Evolutionary conservation across 306 rosid species (phyloP).

Genomic region (Pachyrhizus erosus): DNA sequence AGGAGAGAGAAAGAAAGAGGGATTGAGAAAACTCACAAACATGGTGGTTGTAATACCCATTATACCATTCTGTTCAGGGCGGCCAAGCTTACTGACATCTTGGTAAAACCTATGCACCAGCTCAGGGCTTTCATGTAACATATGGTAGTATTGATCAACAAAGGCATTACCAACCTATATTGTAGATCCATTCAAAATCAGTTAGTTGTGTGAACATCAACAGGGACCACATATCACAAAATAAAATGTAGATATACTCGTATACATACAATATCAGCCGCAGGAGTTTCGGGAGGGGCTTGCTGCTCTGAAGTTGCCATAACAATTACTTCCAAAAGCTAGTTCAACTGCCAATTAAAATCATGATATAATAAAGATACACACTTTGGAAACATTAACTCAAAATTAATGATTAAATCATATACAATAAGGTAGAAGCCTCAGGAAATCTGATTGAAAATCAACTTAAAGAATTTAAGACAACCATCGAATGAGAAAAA

Average conservation of each 20-base stretch:
- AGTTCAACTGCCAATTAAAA: constrained; percentile 36
- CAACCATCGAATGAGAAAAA: neutral
- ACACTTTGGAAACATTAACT: neutral
- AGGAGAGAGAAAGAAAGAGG: neutral
- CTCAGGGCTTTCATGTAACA: constrained; percentile 82
- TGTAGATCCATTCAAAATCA: neutral
- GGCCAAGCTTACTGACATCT: constrained; percentile 81
- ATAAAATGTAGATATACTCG: neutral
- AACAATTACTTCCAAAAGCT: constrained; percentile 35
- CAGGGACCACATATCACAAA: neutral
- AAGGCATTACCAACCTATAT: constrained; percentile 89
- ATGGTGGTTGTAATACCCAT: constrained; percentile 79
- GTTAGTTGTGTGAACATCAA: neutral
- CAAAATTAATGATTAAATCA: too few relatives aligned
- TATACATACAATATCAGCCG: constrained; percentile 71
- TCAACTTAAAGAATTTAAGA: neutral
- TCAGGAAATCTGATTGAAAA: neutral
- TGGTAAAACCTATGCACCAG: constrained; percentile 88
- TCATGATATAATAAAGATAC: neutral
- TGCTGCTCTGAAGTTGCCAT: constrained; percentile 77
- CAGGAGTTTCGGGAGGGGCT: constrained; percentile 51
- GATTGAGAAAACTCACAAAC: constrained; percentile 58
- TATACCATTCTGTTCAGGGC: constrained; percentile 66
- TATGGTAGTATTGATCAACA: constrained; percentile 82
- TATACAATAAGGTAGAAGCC: neutral